Conservation (phyloP, 495 filamentous ascomycete genomes). For the Collariella sp. region DNA sequence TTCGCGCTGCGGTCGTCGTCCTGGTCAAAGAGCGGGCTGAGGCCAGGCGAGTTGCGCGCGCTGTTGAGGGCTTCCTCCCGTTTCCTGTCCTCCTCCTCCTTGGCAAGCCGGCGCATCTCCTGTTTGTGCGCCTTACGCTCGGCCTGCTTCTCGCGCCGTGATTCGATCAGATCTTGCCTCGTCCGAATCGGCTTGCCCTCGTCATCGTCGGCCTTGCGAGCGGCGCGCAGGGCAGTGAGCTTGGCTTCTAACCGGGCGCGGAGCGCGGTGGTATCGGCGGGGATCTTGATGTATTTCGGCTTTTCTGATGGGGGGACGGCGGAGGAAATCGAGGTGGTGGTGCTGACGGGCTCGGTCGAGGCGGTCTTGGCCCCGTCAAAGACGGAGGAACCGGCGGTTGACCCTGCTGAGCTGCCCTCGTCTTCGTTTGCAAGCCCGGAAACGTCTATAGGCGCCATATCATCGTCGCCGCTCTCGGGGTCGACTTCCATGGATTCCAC, state of each 20-base stretch:
- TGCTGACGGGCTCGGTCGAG: slow-evolving; percentile 44
- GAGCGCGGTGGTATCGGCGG: slow-evolving; percentile 57
- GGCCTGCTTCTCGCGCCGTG: slow-evolving; percentile 76
- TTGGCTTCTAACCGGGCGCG: slow-evolving; percentile 67
- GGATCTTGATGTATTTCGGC: slow-evolving; percentile 45
- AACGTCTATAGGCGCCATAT: slow-evolving; percentile 39
- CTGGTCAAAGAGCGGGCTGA: slow-evolving; percentile 63
- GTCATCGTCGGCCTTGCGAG: slow-evolving; percentile 70
- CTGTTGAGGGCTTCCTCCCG: slow-evolving; percentile 60
- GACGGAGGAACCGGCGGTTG: slow-evolving; percentile 45
- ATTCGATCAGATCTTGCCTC: slow-evolving; percentile 82
- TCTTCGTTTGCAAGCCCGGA: slow-evolving; percentile 37
- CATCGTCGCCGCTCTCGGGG: slow-evolving; percentile 9
- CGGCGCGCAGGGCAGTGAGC: slow-evolving; percentile 72
- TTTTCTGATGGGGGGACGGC: slow-evolving; percentile 51
- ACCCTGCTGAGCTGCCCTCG: slow-evolving; percentile 37
- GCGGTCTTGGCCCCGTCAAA: slow-evolving; percentile 50
- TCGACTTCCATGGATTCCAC: slow-evolving; percentile 18
- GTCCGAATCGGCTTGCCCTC: slow-evolving; percentile 72
- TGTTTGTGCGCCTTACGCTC: slow-evolving; percentile 82
- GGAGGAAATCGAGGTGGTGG: slow-evolving; percentile 65
- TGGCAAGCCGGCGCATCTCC: slow-evolving; percentile 61
- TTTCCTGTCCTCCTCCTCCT: slow-evolving; percentile 62
- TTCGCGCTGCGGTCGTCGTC: slow-evolving; percentile 40
- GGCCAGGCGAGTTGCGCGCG: slow-evolving; percentile 48